Evolutionary conservation across 352 stramenopile genomes (phyloP).

Genomic region (Pythium chondricola): DNA sequence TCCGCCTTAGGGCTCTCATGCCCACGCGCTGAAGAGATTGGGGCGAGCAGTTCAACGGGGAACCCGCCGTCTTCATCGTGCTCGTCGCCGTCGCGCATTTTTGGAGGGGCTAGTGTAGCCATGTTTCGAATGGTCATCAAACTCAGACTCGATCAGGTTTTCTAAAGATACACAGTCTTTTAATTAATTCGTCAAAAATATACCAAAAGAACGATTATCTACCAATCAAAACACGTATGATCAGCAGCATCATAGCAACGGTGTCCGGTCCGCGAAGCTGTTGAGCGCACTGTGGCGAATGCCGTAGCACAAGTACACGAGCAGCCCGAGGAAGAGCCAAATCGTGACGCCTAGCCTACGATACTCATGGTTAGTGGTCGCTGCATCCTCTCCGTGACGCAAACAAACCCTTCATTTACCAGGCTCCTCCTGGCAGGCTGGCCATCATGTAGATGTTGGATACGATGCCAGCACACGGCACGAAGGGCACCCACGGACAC

Average conservation of each 20-base stretch:
- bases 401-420: conserved; percentile 6
- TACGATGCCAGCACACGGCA: conserved; percentile 30
- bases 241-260: conserved; percentile 14
- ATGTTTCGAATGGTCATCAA: neutral
- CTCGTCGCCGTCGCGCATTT: conserved; percentile 2
- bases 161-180: too few species aligned
- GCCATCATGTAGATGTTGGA: conserved; percentile 48
- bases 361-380: neutral
- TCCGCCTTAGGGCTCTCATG: neutral
- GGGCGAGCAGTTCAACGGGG: conserved; percentile 12
- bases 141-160: conserved; percentile 7
- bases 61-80: conserved; percentile 1
- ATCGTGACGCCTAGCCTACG: conserved; percentile 65
- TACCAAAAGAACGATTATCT: too few species aligned
- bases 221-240: too few species aligned
- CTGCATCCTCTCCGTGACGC: neutral
- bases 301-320: conserved; percentile 74
- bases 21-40: neutral
- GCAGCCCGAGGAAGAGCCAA: conserved; percentile 55
- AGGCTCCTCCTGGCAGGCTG: conserved; percentile 24
- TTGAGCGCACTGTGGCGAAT: conserved; percentile 68
- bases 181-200: neutral
- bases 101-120: neutral
- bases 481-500: conserved; percentile 31
- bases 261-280: conserved; percentile 18